Conservation (phyloP, 176 grass and related monocot genomes). For the Avena sativa region DNA sequence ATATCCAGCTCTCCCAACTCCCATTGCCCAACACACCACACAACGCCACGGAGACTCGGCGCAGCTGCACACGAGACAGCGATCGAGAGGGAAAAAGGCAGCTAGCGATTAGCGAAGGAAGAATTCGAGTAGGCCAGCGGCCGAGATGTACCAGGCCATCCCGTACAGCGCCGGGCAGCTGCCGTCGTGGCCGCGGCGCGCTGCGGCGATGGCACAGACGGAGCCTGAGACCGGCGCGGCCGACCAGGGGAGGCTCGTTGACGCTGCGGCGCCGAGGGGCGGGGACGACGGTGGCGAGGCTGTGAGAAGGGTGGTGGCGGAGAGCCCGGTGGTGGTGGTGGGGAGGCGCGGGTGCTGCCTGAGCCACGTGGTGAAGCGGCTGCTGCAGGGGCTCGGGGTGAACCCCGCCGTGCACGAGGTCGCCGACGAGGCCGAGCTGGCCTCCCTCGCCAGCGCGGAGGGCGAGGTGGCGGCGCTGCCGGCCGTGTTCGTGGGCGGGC, state of each 20-base stretch:
- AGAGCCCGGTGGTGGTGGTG: slow-evolving; percentile 80
- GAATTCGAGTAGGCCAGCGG: not conserved
- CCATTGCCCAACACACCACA: not conserved
- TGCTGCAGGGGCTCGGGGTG: slow-evolving; percentile 87
- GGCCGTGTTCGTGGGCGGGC: slow-evolving; percentile 84
- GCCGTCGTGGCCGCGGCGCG: not conserved
- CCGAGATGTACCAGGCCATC: slow-evolving; percentile 78
- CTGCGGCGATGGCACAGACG: not conserved
- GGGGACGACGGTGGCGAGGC: not conserved
- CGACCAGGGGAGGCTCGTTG: not conserved
- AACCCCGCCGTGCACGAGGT: slow-evolving; percentile 86
- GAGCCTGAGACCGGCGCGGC: not conserved
- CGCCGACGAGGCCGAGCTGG: slow-evolving; percentile 62
- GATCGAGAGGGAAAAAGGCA: not conserved
- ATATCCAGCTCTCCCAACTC: slow-evolving; percentile 11
- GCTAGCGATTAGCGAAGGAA: not conserved
- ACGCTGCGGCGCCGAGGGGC: not conserved
- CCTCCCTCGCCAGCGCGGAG: slow-evolving; percentile 23
- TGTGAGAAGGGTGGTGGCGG: slow-evolving; percentile 61
- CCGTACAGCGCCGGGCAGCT: slow-evolving; percentile 62
- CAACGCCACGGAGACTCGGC: slow-evolving; percentile 8
- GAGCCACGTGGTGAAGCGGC: slow-evolving; percentile 80
- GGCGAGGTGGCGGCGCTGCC: slow-evolving; percentile 58
- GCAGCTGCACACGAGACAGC: not conserved
- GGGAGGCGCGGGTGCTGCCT: slow-evolving; percentile 82